phyloP scores from a whole-genome alignment of 2,329 filamentous ascomycete genomes.

The Fusarium buxicola region DNA sequence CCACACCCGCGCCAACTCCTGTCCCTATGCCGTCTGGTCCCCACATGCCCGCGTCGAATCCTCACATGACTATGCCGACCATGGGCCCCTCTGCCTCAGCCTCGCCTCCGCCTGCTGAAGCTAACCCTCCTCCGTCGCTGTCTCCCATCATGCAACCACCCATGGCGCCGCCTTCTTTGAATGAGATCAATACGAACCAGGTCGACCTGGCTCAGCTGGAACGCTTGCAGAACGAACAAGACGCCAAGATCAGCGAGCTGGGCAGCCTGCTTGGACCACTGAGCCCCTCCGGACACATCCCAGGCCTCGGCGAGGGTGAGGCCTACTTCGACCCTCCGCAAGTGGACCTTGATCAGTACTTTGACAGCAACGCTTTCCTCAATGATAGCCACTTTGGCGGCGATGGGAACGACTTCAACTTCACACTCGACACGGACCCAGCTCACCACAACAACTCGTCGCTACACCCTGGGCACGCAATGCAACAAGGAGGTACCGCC shows the following conservation, averaged over 20 bases:
- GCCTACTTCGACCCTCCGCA: constrained; percentile 52
- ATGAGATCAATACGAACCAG: constrained; percentile 75
- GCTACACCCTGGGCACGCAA: constrained; percentile 39
- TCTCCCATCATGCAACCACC: constrained; percentile 62
- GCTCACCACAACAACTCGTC: constrained; percentile 49
- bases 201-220: constrained; percentile 83
- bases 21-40: constrained; percentile 19
- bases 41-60: constrained; percentile 24
- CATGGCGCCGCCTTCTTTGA: constrained; percentile 63
- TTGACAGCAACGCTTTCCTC: constrained; percentile 57
- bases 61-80: constrained; percentile 34
- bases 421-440: constrained; percentile 57
- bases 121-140: constrained; percentile 53
- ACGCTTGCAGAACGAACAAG: constrained; percentile 82
- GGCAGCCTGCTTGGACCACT: constrained; percentile 80
- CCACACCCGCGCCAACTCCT: constrained; percentile 33
- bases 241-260: constrained; percentile 79
- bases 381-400: constrained; percentile 54
- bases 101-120: constrained; percentile 43
- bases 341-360: constrained; percentile 65
- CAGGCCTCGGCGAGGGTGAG: constrained; percentile 68
- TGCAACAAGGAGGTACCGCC: constrained; percentile 12
- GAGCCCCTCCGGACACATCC: constrained; percentile 82
- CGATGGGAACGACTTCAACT: constrained; percentile 64
- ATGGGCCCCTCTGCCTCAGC: constrained; percentile 40